A percentile compares a stretch with the other conserved stretches of the same genome.
phyloP scores from a whole-genome alignment of 2,329 filamentous ascomycete species.

The Dendryphion nanum region DNA sequence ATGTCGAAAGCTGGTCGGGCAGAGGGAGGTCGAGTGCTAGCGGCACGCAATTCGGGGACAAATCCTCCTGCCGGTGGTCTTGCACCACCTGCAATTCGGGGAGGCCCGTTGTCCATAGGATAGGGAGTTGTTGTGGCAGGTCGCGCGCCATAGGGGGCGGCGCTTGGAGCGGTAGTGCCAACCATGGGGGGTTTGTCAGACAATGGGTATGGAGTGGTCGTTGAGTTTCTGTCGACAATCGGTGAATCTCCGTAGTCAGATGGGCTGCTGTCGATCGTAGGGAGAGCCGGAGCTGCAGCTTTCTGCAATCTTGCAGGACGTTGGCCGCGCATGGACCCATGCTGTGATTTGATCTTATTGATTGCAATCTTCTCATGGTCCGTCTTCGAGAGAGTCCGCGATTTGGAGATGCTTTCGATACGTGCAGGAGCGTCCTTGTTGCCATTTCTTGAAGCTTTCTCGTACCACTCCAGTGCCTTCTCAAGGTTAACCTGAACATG shows the following conservation, averaged over 20 bases:
- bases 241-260: conserved; percentile 33
- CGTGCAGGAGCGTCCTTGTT: conserved; percentile 84
- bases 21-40: conserved; percentile 49
- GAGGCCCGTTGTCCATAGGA: conserved; percentile 64
- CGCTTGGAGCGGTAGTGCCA: conserved; percentile 13
- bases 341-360: conserved; percentile 68
- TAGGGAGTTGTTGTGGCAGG: conserved; percentile 65
- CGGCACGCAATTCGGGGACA: conserved; percentile 49
- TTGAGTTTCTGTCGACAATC: conserved; percentile 25
- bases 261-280: conserved; percentile 41
- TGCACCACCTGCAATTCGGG: conserved; percentile 38
- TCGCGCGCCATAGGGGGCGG: conserved; percentile 30
- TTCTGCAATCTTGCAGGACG: conserved; percentile 46
- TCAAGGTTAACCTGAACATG: conserved; percentile 79
- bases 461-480: conserved; percentile 86
- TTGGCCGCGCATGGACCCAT: conserved; percentile 52
- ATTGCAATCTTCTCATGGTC: conserved; percentile 94
- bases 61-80: conserved; percentile 40
- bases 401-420: conserved; percentile 79
- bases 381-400: conserved; percentile 79
- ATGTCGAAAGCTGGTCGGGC: conserved; percentile 51
- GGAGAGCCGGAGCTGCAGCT: conserved; percentile 34
- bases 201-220: conserved; percentile 44
- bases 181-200: conserved; percentile 52
- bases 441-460: conserved; percentile 81